Conservation (phyloP, 257 asterid species). For the Solanum verrucosum region DNA sequence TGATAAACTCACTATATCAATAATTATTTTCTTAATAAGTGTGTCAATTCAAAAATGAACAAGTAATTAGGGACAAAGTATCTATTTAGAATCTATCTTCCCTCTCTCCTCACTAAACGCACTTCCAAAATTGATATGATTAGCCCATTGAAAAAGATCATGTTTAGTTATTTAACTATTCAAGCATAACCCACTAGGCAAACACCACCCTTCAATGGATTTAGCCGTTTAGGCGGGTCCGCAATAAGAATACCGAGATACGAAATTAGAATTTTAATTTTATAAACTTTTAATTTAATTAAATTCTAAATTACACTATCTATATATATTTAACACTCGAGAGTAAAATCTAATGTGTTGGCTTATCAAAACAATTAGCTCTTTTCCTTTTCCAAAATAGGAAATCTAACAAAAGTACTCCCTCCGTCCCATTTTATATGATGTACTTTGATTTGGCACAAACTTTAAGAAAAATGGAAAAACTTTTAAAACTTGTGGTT, state of each 20-base stretch:
- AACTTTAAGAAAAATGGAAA: no score
- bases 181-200: neutral
- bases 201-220: neutral
- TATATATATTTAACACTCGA: neutral
- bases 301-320: no score
- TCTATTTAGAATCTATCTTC: no score
- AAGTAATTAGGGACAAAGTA: no score
- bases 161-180: neutral
- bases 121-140: neutral
- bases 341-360: neutral
- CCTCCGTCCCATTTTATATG: no score
- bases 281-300: neutral
- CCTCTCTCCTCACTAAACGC: neutral
- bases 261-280: neutral
- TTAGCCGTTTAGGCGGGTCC: neutral
- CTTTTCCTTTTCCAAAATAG: neutral
- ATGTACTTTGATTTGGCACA: no score
- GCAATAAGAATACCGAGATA: neutral
- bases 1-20: no score
- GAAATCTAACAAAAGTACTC: no score
- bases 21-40: no score
- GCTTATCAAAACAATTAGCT: neutral
- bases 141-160: neutral
- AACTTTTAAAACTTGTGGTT: no score
- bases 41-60: rapidly evolving